phyloP scores from a whole-genome alignment of 2,329 filamentous ascomycete species.

The Fusarium newnesense region DNA sequence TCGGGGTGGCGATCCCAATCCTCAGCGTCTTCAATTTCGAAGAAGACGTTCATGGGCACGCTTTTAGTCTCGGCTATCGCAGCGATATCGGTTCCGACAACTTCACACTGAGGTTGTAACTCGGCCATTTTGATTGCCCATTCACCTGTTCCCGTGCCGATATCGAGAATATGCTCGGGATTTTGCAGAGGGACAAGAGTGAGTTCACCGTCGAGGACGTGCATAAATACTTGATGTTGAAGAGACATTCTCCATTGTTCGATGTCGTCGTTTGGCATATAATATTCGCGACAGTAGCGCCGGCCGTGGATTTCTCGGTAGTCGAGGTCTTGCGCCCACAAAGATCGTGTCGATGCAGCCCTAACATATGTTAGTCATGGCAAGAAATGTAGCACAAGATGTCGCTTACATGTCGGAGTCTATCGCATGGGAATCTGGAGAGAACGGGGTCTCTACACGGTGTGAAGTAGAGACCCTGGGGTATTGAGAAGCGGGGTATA shows the following conservation, averaged over 20 bases:
- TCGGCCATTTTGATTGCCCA: conserved; percentile 65
- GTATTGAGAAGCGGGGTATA: conserved; percentile 56
- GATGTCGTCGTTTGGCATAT: conserved; percentile 73
- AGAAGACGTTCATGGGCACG: conserved; percentile 68
- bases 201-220: conserved; percentile 57
- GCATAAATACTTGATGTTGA: conserved; percentile 71
- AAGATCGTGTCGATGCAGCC: conserved; percentile 59
- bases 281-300: conserved; percentile 70
- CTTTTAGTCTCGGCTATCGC: conserved; percentile 65
- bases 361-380: conserved; percentile 38
- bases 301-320: conserved; percentile 70
- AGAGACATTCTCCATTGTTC: conserved; percentile 72
- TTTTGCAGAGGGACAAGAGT: conserved; percentile 56
- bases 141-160: conserved; percentile 68
- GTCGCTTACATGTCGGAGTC: conserved; percentile 54
- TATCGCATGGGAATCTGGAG: conserved; percentile 41
- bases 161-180: conserved; percentile 61
- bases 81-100: conserved; percentile 68
- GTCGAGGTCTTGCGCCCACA: conserved; percentile 63
- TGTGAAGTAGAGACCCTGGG: conserved; percentile 50
- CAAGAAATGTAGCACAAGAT: not conserved
- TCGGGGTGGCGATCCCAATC: conserved; percentile 66
- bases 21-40: conserved; percentile 69
- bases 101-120: conserved; percentile 62
- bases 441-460: conserved; percentile 49